Conservation (phyloP, 257 asterid species). For the Gynochthodes officinalis region DNA sequence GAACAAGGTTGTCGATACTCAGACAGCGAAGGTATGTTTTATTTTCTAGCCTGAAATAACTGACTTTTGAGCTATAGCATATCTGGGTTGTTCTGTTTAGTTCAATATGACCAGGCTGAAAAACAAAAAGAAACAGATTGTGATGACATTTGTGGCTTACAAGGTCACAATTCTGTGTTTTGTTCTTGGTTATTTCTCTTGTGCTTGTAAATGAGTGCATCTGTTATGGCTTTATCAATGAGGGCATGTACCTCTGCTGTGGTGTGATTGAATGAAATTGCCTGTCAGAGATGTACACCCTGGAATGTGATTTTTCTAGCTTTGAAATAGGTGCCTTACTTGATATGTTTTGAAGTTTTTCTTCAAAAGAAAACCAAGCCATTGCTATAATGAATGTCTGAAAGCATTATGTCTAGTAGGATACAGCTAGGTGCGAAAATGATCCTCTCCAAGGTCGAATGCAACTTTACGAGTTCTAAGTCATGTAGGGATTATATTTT, state of each 20-base stretch:
- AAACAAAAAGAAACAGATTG: not conserved
- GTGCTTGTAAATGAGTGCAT: not conserved
- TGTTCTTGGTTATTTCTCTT: not conserved
- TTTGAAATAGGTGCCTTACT: not conserved
- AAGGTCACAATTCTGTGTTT: not conserved
- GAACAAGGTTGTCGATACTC: slow-evolving; percentile 80
- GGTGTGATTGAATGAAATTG: not conserved
- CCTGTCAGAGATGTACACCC: not conserved
- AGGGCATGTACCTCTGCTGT: not conserved
- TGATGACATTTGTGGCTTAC: not conserved
- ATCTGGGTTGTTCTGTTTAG: not conserved
- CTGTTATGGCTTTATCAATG: not conserved
- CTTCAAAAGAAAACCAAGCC: too few species aligned
- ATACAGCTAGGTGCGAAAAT: not conserved
- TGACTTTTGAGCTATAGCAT: not conserved
- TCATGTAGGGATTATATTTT: not conserved
- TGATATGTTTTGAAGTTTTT: not conserved
- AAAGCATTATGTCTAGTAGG: not conserved
- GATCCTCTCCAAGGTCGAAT: too few species aligned
- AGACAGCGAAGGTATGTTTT: slow-evolving; percentile 64
- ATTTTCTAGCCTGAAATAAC: not conserved
- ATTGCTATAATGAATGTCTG: not conserved
- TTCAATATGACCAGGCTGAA: not conserved
- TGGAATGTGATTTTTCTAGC: not conserved
- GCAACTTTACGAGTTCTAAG: not conserved